A percentile compares a stretch with the other conserved stretches of the same genome.
These are phyloP conservation scores for Mycena vulgaris DNA, from an alignment of 768 basidiomycete species.

Conservation along the genomic window DNA sequence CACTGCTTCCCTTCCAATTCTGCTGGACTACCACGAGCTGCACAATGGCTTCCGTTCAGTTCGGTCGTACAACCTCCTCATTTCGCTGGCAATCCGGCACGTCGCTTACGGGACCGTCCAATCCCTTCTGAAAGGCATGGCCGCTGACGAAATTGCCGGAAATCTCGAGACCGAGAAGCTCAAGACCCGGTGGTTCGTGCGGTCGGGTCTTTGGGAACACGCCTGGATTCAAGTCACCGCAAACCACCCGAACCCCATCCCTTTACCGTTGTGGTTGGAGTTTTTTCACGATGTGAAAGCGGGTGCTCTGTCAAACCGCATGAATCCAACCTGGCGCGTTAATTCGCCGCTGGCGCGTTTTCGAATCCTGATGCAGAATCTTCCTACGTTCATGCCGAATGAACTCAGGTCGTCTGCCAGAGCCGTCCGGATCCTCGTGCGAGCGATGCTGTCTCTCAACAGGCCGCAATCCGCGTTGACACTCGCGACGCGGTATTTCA, in stretches of 20 bases:
- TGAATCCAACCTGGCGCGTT: constrained; percentile 22
- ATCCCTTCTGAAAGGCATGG: constrained; percentile 66
- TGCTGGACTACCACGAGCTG: constrained; percentile 67
- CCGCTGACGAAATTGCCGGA: constrained; percentile 53
- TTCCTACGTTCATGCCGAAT: constrained; percentile 53
- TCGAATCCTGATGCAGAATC: constrained; percentile 58
- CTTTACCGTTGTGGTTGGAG: constrained; percentile 69
- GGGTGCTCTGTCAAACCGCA: not conserved
- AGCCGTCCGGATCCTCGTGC: constrained; percentile 63
- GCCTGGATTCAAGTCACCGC: constrained; percentile 66
- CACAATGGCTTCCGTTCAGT: constrained; percentile 56
- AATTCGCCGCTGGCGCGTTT: constrained; percentile 46
- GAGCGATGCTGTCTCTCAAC: constrained; percentile 61
- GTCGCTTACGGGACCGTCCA: constrained; percentile 62
- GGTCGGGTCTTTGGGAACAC: constrained; percentile 68
- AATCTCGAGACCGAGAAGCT: constrained; percentile 73
- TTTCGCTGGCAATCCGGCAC: constrained; percentile 65
- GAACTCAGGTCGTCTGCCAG: constrained; percentile 55
- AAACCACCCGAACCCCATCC: constrained; percentile 40
- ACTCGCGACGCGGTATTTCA: constrained; percentile 66
- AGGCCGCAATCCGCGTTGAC: constrained; percentile 56
- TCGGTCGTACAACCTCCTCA: constrained; percentile 63
- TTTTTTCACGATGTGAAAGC: constrained; percentile 64
- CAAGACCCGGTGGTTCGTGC: constrained; percentile 69
- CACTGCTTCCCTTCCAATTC: constrained; percentile 50